phyloP scores from a whole-genome alignment of 768 basidiomycete genomes.

The Cyathus striatus region DNA sequence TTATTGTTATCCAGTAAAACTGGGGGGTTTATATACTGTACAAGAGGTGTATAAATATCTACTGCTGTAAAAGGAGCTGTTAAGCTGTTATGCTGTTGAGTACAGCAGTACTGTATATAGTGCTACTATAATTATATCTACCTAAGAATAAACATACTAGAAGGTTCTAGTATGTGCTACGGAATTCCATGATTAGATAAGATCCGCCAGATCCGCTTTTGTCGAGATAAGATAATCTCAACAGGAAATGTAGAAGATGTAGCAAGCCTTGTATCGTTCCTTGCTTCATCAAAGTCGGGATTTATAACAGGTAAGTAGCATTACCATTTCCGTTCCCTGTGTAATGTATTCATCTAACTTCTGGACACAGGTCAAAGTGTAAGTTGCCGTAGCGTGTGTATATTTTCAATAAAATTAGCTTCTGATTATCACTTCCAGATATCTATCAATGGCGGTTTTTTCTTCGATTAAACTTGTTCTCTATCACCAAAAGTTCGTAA shows the following conservation, averaged over 20 bases:
- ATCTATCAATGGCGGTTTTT: constrained; percentile 16
- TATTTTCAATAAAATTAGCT: not conserved
- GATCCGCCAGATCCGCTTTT: too few species aligned
- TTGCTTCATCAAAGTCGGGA: constrained; percentile 28
- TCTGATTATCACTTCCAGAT: constrained; percentile 5
- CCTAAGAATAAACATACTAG: too few species aligned
- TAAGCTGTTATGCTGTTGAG: too few species aligned
- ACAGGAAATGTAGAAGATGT: constrained; percentile 26
- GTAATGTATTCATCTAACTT: not conserved
- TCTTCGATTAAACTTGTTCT: constrained; percentile 10
- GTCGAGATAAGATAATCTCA: too few species aligned
- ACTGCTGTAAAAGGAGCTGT: too few species aligned
- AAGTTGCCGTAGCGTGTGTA: not conserved
- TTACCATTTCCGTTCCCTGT: not conserved
- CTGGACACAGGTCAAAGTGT: constrained; percentile 7
- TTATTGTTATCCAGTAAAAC: too few species aligned
- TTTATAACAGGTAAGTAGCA: constrained; percentile 25
- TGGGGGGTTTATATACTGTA: too few species aligned
- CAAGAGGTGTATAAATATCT: too few species aligned
- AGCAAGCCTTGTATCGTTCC: constrained; percentile 28
- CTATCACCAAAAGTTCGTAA: not conserved
- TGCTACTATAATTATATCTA: too few species aligned
- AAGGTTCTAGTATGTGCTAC: too few species aligned
- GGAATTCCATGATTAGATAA: too few species aligned
- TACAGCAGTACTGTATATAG: too few species aligned